Evolutionary conservation across 768 basidiomycete genomes (phyloP), one percentile per base, ranked within the genome.

Genomic region (Collybia mongolica): DNA sequence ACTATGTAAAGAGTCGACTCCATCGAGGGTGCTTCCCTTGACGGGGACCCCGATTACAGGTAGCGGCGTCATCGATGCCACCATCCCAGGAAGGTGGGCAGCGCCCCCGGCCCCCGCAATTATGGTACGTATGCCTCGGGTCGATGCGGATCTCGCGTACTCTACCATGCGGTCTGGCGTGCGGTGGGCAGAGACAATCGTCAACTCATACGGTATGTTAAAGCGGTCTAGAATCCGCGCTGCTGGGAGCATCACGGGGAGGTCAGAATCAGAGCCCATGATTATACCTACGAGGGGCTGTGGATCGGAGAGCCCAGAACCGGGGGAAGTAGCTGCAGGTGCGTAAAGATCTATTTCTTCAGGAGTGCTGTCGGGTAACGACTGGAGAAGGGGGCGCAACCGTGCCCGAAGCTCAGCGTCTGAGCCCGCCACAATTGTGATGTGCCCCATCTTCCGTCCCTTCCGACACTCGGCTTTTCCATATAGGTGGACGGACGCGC

Each of bases 41-140:
- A 99, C 97, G 2, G 97, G 97, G 0, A 99, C 97, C 11, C 97
- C 96, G 26, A 99, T 82, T 0, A 99, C 93, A 0, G 97, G 96
- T 45, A 98, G 65, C 2, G 84, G 75, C 0, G 94, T 96, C 87
- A 97, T 85, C 17, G 91, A 87, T 4, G 96, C 97, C 1, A 98
- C 93, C 97, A 99, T 99, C 0, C 97, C 97, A 0, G 97, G 97
- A 1, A 99, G 72, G 71, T 99, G 97, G 4, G 96, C 97, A 1
- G 97, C 96, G 0, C 97, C 97, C n/a, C 97, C 97, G 5, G 97
- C 97, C 5, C 96, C 96, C 1, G 96, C 96, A 38, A 99, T 87
- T 66, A 99, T 83, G 3, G 79, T 81, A 40, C 88, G 71, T 37
- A 90, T 56, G 2, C 89, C 90, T 4, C 88, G 73, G 15, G 76